These are phyloP conservation scores for Bipolaris bicolor DNA, from an alignment of 2,329 filamentous ascomycete species.

Conservation along the genomic window DNA sequence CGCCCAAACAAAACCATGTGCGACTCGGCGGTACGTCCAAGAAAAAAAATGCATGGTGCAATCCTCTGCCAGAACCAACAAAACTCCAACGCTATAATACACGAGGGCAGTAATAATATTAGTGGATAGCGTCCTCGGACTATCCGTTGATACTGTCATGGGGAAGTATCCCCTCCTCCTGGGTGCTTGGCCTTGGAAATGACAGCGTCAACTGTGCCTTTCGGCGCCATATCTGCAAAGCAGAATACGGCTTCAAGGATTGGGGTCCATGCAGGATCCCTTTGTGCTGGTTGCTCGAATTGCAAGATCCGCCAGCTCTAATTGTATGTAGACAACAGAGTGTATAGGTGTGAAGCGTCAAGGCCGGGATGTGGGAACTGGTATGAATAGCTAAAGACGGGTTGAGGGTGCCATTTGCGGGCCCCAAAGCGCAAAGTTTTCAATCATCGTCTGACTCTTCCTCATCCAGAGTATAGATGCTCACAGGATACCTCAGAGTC, in stretches of 20 bases:
- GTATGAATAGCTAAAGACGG: conserved; percentile 11
- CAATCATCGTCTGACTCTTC: conserved; percentile 25
- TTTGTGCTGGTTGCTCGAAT: not conserved
- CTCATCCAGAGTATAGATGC: conserved; percentile 32
- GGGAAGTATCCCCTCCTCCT: not conserved
- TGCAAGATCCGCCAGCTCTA: not conserved
- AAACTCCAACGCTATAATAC: not conserved
- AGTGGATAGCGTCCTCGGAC: not conserved
- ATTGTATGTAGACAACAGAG: not conserved
- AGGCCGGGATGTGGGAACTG: not conserved
- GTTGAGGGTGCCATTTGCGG: conserved; percentile 2
- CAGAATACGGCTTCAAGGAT: not conserved
- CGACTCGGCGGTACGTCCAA: not conserved
- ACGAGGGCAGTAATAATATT: not conserved
- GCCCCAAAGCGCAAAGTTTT: not conserved
- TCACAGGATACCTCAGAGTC: conserved; percentile 40
- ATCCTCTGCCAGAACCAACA: not conserved
- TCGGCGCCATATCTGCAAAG: not conserved
- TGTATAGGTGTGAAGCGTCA: not conserved
- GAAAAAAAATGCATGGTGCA: not conserved
- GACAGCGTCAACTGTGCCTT: not conserved
- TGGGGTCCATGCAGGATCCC: not conserved
- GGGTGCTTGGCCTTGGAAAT: not conserved
- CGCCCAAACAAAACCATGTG: not conserved
- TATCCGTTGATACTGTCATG: not conserved